Base-by-base conservation (phyloP, 805 yeast species). In the Kluyveromyces lactis region DNA sequence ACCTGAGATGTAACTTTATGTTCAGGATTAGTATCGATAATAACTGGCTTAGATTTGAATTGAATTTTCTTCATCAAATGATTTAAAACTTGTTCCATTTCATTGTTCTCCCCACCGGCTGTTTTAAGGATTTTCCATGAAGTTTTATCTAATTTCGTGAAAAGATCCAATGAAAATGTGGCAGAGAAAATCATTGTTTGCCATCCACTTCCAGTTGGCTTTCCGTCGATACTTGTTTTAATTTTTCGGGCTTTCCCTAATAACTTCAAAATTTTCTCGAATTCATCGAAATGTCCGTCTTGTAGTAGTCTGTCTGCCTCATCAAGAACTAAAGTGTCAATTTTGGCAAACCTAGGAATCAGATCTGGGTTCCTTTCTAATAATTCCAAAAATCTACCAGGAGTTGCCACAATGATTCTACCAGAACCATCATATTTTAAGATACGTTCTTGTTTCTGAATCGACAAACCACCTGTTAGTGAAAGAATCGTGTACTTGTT, bases 101-200 rank as follows among this genome's bases (percentile, higher is more conserved):
- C 69, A 21, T 59, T 59, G 21, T 58, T 58, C 1, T 50, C 43
- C 4, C 51, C 51, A 21, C 47, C 53, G n/a, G 46, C 50, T 11
- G 38, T 44, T 18, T 50, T 54, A 48, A 42, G 46, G 41, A 46
- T 57, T 44, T 51, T 51, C 50, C 63, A 55, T 17, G 55, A 49
- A 11, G 67, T 64, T 13, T 58, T 65, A 39, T 71, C 75, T 47
- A 92, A 67, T 55, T 87, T 89, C 28, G 81, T 75, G 61, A 92
- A 86, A 23, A 92, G 67, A 38, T 81, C 90, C 46, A 77, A 72
- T 4, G 89, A 79, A 60, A 92, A 92, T 0, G 98, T 90, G 3
- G 98, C 98, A 28, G 95, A 84, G 55, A 86, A 92, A n/a, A 92
- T 86, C 50, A 89, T 66, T 1, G 96, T 85, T 64, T 92, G 98